A percentile compares a stretch with the other conserved stretches of the same genome.
phyloP scores from a whole-genome alignment of 495 filamentous ascomycete genomes.

The Stereocaulon alpinum region DNA sequence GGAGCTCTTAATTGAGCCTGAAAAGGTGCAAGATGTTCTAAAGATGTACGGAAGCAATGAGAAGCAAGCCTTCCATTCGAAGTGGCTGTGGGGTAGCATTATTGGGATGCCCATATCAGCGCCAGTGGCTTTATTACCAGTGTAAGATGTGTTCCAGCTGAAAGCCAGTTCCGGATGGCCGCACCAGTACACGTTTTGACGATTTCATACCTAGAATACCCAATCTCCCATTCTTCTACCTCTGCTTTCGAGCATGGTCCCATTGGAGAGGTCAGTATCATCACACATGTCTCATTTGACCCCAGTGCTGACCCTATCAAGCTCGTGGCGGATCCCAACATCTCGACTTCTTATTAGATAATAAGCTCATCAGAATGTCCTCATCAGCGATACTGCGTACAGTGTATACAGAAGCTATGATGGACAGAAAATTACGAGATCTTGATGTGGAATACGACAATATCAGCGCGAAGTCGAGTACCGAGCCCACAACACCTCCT shows the following conservation, averaged over 20 bases:
- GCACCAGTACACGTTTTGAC: background rate
- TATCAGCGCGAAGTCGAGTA: background rate
- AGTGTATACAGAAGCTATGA: constrained; percentile 46
- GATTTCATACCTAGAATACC: constrained; percentile 51
- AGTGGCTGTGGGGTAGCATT: constrained; percentile 68
- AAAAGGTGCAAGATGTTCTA: constrained; percentile 51
- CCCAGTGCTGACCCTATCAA: constrained; percentile 18
- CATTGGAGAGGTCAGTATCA: constrained; percentile 50
- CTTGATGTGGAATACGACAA: constrained; percentile 10
- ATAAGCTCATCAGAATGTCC: constrained; percentile 51
- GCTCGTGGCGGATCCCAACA: constrained; percentile 79
- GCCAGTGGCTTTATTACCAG: constrained; percentile 69
- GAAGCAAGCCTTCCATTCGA: constrained; percentile 63
- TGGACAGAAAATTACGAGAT: constrained; percentile 26
- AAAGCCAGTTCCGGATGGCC: background rate
- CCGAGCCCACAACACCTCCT: background rate
- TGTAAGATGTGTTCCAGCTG: constrained; percentile 48
- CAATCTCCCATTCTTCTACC: constrained; percentile 96
- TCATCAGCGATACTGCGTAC: constrained; percentile 58
- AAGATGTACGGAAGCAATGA: constrained; percentile 58
- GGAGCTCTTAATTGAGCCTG: constrained; percentile 49
- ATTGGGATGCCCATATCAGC: constrained; percentile 73
- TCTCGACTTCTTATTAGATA: constrained; percentile 65
- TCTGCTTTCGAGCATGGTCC: constrained; percentile 68
- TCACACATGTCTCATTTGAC: background rate